Percentiles rank a stretch among this genome's conserved stretches.
These are phyloP conservation scores for Zasmidium cellare DNA, from an alignment of 2,329 filamentous ascomycete species.

Conservation along the genomic window DNA sequence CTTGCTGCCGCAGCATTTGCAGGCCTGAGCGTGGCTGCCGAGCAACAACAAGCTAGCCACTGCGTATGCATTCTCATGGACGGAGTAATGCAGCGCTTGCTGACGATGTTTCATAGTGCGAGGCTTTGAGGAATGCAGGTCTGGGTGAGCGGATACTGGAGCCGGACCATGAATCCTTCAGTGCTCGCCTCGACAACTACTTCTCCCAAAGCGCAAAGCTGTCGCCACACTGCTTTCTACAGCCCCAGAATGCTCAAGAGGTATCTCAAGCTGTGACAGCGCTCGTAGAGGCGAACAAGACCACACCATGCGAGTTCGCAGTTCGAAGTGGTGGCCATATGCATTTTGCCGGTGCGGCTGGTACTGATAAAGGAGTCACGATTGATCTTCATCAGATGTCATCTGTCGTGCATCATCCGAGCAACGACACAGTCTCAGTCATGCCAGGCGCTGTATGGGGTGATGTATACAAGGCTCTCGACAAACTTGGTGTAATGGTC, in stretches of 20 bases:
- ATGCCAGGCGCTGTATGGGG: conserved; percentile 32
- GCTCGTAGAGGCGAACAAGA: conserved; percentile 19
- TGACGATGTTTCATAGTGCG: neutral
- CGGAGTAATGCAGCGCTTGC: too few relatives aligned
- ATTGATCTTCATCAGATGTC: conserved; percentile 25
- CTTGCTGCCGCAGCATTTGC: neutral
- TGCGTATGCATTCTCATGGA: neutral
- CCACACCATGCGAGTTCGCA: conserved; percentile 20
- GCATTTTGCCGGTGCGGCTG: conserved; percentile 21
- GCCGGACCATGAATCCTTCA: conserved; percentile 5
- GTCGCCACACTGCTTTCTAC: conserved; percentile 14
- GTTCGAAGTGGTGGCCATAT: conserved; percentile 28
- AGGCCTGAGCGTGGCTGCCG: neutral
- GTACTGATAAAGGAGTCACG: conserved; percentile 26
- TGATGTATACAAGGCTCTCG: conserved; percentile 17
- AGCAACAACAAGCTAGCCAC: neutral
- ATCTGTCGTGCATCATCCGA: conserved; percentile 12
- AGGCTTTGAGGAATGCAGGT: neutral
- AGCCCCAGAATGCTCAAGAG: conserved; percentile 8
- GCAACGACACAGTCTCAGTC: conserved; percentile 30
- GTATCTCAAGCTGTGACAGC: conserved; percentile 11
- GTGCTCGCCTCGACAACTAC: conserved; percentile 10
- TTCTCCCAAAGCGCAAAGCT: conserved; percentile 16
- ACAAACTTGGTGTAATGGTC: conserved; percentile 16
- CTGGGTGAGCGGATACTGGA: conserved; percentile 3